Percentiles rank a stretch among this genome's conserved stretches.
These are phyloP conservation scores for Phyllosticta citrichinensis DNA, from an alignment of 2,329 filamentous ascomycete genomes.

Conservation along the genomic window DNA sequence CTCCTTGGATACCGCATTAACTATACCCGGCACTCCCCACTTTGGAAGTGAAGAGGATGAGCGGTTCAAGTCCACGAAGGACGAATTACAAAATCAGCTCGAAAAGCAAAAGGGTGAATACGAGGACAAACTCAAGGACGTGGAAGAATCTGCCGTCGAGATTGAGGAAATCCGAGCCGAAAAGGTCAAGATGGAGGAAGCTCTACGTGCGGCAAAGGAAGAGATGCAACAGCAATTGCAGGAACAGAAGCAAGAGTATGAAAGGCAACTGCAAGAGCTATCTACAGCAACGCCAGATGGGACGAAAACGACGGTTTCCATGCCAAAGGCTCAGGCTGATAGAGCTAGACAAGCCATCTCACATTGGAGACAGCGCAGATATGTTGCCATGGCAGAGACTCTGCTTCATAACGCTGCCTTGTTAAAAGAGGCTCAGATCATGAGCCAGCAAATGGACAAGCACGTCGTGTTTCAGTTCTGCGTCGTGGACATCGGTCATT, in stretches of 20 bases:
- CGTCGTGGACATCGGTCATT: slow-evolving; percentile 79
- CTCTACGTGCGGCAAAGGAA: slow-evolving; percentile 64
- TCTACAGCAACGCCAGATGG: slow-evolving; percentile 38
- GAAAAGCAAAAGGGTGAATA: slow-evolving; percentile 79
- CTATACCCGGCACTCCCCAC: slow-evolving; percentile 85
- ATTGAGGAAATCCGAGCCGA: slow-evolving; percentile 76
- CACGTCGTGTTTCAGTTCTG: slow-evolving; percentile 91
- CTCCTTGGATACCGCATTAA: slow-evolving; percentile 85
- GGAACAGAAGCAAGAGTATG: slow-evolving; percentile 73
- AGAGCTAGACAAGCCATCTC: slow-evolving; percentile 56
- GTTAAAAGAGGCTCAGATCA: slow-evolving; percentile 91
- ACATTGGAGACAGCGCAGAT: slow-evolving; percentile 76
- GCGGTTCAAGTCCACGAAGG: slow-evolving; percentile 60
- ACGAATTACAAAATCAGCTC: slow-evolving; percentile 74
- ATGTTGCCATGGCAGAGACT: slow-evolving; percentile 87
- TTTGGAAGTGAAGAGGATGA: slow-evolving; percentile 65
- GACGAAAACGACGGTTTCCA: slow-evolving; percentile 30
- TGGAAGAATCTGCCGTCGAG: slow-evolving; percentile 65
- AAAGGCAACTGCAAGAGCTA: slow-evolving; percentile 60
- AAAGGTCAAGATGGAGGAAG: slow-evolving; percentile 77
- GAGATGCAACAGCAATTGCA: slow-evolving; percentile 83
- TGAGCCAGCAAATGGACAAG: slow-evolving; percentile 95
- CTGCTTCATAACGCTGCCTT: slow-evolving; percentile 79
- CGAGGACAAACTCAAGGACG: slow-evolving; percentile 63
- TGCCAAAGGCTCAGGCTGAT: slow-evolving; percentile 58